Evolutionary conservation across 768 basidiomycete species (phyloP), one percentile per base, ranked within the genome.

Genomic region (Pisolithus marmoratus): DNA sequence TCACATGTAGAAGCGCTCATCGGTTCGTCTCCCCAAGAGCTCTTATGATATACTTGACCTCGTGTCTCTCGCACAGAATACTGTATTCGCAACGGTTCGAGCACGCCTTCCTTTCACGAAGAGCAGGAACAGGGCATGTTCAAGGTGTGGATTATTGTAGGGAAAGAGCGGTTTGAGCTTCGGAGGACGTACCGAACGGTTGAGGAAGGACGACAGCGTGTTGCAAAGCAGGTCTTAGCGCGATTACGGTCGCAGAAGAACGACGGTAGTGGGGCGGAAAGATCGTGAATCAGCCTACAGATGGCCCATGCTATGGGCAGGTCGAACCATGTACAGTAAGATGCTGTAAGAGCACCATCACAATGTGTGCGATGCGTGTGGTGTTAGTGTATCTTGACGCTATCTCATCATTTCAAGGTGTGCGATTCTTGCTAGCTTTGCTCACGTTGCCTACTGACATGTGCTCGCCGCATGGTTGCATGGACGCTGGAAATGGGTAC

Each of bases 111-210:
- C 52, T 72, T 77, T 49, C 62, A 67, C 42, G 57, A 71, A 45
- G 62, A 67, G 55, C 49, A 51, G 31, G 37, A 19, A 1, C 43
- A 55, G 22, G 49, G 43, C 7, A 56, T 48, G 12, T 72, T 69
- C 49, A 72, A 69, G 31, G 75, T 75, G 5, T 79, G 77, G 77
- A 71, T 77, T n/a, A 65, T 74, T 51, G 70, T 77, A 38, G 74
- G 72, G 17, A 66, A 65, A 31, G 73, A 74, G 42, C 69, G 71
- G 22, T 69, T 74, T 43, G 75, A 77, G 58, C 65, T 78, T n/a
- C 75, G 67, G 14, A 65, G 64, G 43, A 67, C 61, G 20, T 78
- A 75, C 52, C 50, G 51, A 27, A 73, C 61, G 26, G 56, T 68
- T 34, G 67, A 66, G 34, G 71, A 73, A 54, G 77, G 76, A 17